Evolutionary conservation across 345 rosid species (phyloP), one percentile per base, ranked within the genome.

Genomic region (Stellera chamaejasme): DNA sequence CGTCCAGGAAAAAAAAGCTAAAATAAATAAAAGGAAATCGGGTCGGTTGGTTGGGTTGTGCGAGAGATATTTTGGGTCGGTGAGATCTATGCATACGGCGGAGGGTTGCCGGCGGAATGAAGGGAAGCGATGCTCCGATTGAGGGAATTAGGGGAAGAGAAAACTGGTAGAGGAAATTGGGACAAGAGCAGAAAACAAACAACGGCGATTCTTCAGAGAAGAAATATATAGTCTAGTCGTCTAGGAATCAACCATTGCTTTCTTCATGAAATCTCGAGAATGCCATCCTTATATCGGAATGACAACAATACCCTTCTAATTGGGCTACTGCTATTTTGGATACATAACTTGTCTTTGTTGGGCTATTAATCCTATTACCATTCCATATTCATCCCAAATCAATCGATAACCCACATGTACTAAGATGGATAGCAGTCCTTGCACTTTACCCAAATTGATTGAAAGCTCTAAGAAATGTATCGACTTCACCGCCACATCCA

Each of bases 261-360:
- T 56, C 23, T 11, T 13, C 0, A 12, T 0, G 10, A 51, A 69
- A 43, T 56, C 54, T 8, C 45, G 0, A 14, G 11, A 41, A 32
- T 59, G 65, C 72, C 78, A 66, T 53, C 14, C 1, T 3, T 5
- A 10, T 0, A 1, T 2, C 0, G 27, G 4, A 62, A 69, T 55
- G 72, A 52, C 75, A n/a, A 13, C 45, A 55, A 15, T 66, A 6
- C 10, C 66, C 66, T 36, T 32, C 5, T 0, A 8, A 32, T 32
- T 32, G 39, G 39, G 39, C 39, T 3, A 4, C 39, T 2, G 3
- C 39, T 32, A 19, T 19, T 19, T 19, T 19, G 23, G 23, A 19
- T 19, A 19, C 23, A 19, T 1, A 19, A 19, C 23, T 19, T 19
- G 1, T 19, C 23, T 19, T 19, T 19, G 23, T 19, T 19, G 23